Evolutionary conservation across 2,329 filamentous ascomycete genomes (phyloP).

Genomic region (Aaosphaeria pasadenensis): DNA sequence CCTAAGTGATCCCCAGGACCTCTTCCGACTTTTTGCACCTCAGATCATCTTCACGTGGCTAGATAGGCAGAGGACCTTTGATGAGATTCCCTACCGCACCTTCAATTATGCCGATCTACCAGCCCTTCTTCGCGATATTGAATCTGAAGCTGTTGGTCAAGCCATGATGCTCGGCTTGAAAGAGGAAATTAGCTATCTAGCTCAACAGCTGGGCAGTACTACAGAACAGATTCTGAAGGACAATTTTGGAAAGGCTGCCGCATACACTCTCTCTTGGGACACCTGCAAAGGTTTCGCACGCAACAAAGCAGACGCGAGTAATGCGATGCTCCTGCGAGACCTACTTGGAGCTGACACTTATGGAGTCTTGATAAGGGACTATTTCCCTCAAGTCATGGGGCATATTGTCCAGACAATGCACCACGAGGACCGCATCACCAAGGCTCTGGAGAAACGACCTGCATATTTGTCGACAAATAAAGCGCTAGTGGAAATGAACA

Average conservation of each 20-base stretch:
- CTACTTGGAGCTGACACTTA: conserved; percentile 67
- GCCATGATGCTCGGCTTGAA: conserved; percentile 78
- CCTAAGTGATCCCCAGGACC: conserved; percentile 62
- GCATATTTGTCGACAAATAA: conserved; percentile 59
- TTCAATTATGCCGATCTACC: conserved; percentile 73
- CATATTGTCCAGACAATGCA: conserved; percentile 69
- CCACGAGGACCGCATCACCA: conserved; percentile 27
- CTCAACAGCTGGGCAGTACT: conserved; percentile 39
- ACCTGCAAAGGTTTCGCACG: conserved; percentile 46
- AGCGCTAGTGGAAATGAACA: conserved; percentile 67
- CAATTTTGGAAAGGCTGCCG: conserved; percentile 75
- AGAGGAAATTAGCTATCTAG: conserved; percentile 59
- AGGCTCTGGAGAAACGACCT: conserved; percentile 57
- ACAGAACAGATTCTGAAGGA: conserved; percentile 44
- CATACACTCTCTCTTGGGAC: conserved; percentile 81
- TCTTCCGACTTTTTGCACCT: conserved; percentile 82
- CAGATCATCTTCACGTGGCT: conserved; percentile 93
- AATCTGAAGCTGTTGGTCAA: conserved; percentile 76
- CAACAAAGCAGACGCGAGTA: conserved; percentile 48
- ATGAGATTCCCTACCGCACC: conserved; percentile 73
- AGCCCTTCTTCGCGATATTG: conserved; percentile 67
- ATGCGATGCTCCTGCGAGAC: conserved; percentile 66
- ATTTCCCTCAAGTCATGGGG: conserved; percentile 75
- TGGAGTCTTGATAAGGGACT: conserved; percentile 59
- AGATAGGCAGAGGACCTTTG: conserved; percentile 53